phyloP scores from a whole-genome alignment of 768 basidiomycete genomes.

The Amanita subjunquillea region DNA sequence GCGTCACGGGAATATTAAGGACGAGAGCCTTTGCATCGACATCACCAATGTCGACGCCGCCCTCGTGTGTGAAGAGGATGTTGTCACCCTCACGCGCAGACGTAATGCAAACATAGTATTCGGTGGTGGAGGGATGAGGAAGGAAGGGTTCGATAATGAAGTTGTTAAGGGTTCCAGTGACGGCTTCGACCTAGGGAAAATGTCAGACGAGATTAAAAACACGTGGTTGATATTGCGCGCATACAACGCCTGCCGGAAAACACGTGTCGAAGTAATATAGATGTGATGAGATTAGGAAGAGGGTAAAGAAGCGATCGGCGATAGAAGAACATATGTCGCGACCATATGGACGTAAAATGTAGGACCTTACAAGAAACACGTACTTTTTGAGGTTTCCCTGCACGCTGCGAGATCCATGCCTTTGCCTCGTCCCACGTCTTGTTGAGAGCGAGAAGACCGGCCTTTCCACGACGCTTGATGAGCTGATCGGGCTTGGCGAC shows the following conservation, averaged over 20 bases:
- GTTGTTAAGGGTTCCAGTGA: conserved; percentile 91
- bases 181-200: conserved; percentile 68
- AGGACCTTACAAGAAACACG: conserved; percentile 16
- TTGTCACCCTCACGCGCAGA: conserved; percentile 90
- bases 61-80: conserved; percentile 98
- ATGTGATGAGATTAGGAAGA: conserved; percentile 11
- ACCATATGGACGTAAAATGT: conserved; percentile 5
- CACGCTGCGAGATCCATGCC: conserved; percentile 70
- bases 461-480: conserved; percentile 99
- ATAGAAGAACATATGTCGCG: not conserved
- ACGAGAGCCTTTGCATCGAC: conserved; percentile 95
- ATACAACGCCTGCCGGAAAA: conserved; percentile 14
- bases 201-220: conserved; percentile 7
- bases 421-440: conserved; percentile 84
- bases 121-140: conserved; percentile 86
- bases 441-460: conserved; percentile 90
- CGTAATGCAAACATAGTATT: conserved; percentile 98
- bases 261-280: conserved; percentile 6
- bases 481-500: conserved; percentile 97
- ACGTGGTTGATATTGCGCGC: not conserved
- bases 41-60: conserved; percentile 97
- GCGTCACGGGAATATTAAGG: conserved; percentile 67
- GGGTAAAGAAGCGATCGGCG: not conserved
- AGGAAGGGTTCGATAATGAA: conserved; percentile 99
- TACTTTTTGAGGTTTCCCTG: conserved; percentile 90